These are phyloP conservation scores for Populus hybrid DNA, from an alignment of 441 rosid species.

Conservation along the genomic window DNA sequence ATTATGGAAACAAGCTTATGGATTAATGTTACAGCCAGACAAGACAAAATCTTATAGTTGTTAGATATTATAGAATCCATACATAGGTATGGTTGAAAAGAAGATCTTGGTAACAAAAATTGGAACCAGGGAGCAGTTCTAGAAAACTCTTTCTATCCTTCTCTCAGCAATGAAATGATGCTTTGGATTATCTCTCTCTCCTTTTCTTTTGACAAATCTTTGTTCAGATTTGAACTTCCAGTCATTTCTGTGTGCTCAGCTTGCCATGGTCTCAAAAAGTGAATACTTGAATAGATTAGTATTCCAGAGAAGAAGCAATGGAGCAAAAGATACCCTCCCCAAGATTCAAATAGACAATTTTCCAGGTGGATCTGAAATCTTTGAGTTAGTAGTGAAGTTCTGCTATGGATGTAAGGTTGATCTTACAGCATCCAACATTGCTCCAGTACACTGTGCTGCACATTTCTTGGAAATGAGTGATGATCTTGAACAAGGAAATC, in stretches of 20 bases:
- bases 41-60: neutral
- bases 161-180: neutral
- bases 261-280: constrained; percentile 56
- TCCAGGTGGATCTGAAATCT: constrained; percentile 50
- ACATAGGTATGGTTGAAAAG: neutral
- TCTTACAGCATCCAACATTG: constrained; percentile 43
- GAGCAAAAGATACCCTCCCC: constrained; percentile 9
- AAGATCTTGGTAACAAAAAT: neutral
- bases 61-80: neutral
- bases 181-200: neutral
- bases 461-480: constrained; percentile 58
- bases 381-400: constrained; percentile 43
- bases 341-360: constrained; percentile 32
- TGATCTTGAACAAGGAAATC: constrained; percentile 43
- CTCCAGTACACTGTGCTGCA: constrained; percentile 45
- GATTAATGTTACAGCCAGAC: neutral
- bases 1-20: neutral
- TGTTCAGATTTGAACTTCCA: constrained; percentile 2
- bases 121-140: neutral
- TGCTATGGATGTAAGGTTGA: constrained; percentile 58
- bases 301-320: constrained; percentile 27
- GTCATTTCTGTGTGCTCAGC: constrained; percentile 28
- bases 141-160: neutral
- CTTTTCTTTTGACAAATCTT: neutral
- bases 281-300: constrained; percentile 49